These are phyloP conservation scores for Arthrinium puccinioides DNA, from an alignment of 2,329 filamentous ascomycete genomes.

Conservation along the genomic window DNA sequence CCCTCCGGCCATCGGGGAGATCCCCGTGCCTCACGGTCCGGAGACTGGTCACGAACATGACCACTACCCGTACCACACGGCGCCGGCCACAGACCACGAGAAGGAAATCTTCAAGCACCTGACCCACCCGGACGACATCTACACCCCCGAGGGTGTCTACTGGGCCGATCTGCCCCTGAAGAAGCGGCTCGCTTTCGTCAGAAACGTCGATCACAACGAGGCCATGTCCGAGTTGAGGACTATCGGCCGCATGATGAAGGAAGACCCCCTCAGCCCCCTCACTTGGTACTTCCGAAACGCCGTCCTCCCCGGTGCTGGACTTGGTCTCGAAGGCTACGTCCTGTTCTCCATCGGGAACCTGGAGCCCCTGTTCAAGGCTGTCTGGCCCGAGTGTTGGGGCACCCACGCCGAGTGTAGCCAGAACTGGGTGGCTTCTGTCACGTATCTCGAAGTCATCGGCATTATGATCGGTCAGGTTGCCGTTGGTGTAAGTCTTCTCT, in stretches of 20 bases:
- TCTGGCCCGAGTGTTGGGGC: slow-evolving; percentile 76
- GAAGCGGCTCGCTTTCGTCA: slow-evolving; percentile 69
- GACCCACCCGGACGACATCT: slow-evolving; percentile 83
- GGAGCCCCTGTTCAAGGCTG: slow-evolving; percentile 68
- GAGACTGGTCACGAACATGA: slow-evolving; percentile 41
- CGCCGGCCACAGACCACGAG: slow-evolving; percentile 40
- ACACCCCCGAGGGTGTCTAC: slow-evolving; percentile 75
- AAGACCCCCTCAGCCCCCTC: slow-evolving; percentile 78
- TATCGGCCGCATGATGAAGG: slow-evolving; percentile 76
- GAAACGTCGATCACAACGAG: slow-evolving; percentile 64
- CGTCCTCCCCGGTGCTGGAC: slow-evolving; percentile 84
- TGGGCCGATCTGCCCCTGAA: slow-evolving; percentile 79
- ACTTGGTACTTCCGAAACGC: slow-evolving; percentile 84
- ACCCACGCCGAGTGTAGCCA: slow-evolving; percentile 56
- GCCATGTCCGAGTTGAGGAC: slow-evolving; percentile 56
- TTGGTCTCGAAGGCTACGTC: slow-evolving; percentile 91
- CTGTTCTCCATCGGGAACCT: slow-evolving; percentile 96
- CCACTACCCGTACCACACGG: slow-evolving; percentile 32
- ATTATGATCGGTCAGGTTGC: slow-evolving; percentile 91
- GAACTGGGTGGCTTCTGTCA: slow-evolving; percentile 77
- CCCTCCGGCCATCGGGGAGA: slow-evolving; percentile 38
- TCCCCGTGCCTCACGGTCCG: slow-evolving; percentile 49
- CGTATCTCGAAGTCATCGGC: slow-evolving; percentile 87
- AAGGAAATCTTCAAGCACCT: slow-evolving; percentile 66
- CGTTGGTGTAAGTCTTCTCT: slow-evolving; percentile 61